A percentile compares a stretch with the other conserved stretches of the same genome.
Conservation (phyloP, 345 rosid genomes). For the Jatropha curcas region DNA sequence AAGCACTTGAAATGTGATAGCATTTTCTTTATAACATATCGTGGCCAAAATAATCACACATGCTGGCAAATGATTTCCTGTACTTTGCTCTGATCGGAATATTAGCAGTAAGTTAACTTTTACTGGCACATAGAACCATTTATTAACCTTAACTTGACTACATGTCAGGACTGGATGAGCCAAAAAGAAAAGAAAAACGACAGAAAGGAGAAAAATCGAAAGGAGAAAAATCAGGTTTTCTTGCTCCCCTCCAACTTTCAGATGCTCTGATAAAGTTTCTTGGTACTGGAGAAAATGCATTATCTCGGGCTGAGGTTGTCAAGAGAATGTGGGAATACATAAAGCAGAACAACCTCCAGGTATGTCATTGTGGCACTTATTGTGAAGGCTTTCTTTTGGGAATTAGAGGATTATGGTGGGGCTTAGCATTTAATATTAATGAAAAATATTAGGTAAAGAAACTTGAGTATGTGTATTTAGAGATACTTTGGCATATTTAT, state of each 20-base stretch:
- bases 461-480: background rate
- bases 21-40: background rate
- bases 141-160: background rate
- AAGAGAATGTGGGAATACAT: conserved; percentile 29
- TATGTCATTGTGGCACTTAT: background rate
- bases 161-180: conserved; percentile 10
- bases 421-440: background rate
- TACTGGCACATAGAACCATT: background rate
- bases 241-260: conserved; percentile 27
- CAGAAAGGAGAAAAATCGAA: conserved; percentile 21
- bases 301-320: conserved; percentile 21
- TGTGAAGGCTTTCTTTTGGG: background rate
- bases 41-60: background rate
- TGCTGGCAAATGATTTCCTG: background rate
- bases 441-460: background rate
- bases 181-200: conserved; percentile 19
- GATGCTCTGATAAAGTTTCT: conserved; percentile 21
- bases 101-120: background rate
- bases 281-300: conserved; percentile 24
- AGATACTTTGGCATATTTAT: background rate
- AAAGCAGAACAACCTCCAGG: conserved; percentile 28
- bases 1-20: background rate
- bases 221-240: conserved; percentile 23
- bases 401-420: background rate
- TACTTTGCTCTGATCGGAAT: background rate